Evolutionary conservation across 108 stramenopile genomes (phyloP), one percentile per base, ranked within the genome.

Genomic region (Cylindrotheca closterium): DNA sequence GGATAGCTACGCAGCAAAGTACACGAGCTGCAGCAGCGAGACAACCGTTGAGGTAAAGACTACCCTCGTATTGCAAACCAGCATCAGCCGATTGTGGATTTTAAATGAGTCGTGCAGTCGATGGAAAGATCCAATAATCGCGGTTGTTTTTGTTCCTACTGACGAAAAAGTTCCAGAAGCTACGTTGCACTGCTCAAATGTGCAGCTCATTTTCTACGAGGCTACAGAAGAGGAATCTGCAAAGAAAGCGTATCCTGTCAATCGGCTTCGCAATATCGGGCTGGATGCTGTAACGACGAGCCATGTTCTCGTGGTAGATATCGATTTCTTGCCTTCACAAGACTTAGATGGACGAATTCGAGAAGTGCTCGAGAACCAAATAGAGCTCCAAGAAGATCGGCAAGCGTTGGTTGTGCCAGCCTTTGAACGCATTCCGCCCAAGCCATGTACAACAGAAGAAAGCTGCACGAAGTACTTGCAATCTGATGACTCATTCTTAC

Each of bases 181-280:
- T 17, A 4, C 47, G 0, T 5, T 51, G n/a, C 31, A 47, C 25
- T 90, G 89, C 64, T 77, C 86, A 8, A 79, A 91, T 55, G 47
- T 88, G 31, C 68, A 54, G 51, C 60, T 88, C 22, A 52, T 91
- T 26, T 60, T 56, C 19, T 81, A 88, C 54, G 21, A 60, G 19
- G 74, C 70, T 8, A 59, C 55, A 25, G 22, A 60, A 42, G 67
- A 70, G 0, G 71, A 79, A 34, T 68, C 67, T 21, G 42, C 57
- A 31, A 24, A 23, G 30, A 29, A 45, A 31, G 51, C 17, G 1
- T 97, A 96, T 81, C 96, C 96, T 17, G 88, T 97, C 51, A 97
- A 97, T 73, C 67, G 67, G 4, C 73, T 97, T 71, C 86, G 96
- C 26, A 97, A 97, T 61, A 68, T 88, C 28, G 96, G 88, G 15